phyloP scores from a whole-genome alignment of 306 rosid species.

The Vigna angularis region DNA sequence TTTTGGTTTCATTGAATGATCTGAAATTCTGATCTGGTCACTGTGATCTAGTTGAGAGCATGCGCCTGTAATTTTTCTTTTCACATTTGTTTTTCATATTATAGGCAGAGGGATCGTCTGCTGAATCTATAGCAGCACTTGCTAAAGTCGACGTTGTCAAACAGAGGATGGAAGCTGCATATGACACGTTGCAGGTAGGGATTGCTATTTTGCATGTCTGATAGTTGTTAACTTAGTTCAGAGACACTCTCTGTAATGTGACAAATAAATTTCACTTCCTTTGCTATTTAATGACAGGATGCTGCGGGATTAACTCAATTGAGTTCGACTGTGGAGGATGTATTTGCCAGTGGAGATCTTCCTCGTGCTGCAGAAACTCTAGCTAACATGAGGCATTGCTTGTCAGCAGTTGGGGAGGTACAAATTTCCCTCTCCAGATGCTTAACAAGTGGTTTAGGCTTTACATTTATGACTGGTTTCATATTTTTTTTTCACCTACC shows the following conservation, averaged over 20 bases:
- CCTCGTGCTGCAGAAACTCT: slow-evolving; percentile 95
- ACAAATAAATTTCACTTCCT: slow-evolving; percentile 16
- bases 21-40: not conserved
- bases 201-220: slow-evolving; percentile 33
- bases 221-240: not conserved
- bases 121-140: slow-evolving; percentile 95
- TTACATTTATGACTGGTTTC: slow-evolving; percentile 18
- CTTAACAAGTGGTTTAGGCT: slow-evolving; percentile 2
- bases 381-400: slow-evolving; percentile 98
- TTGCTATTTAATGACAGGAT: slow-evolving; percentile 64
- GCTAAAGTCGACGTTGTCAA: slow-evolving; percentile 92
- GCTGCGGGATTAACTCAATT: slow-evolving; percentile 99
- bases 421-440: slow-evolving; percentile 24
- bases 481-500: not conserved
- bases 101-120: slow-evolving; percentile 97
- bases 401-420: slow-evolving; percentile 99
- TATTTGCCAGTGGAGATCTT: slow-evolving; percentile 97
- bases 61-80: not conserved
- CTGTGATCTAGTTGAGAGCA: slow-evolving; percentile 26
- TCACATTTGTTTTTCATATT: not conserved
- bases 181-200: slow-evolving; percentile 86
- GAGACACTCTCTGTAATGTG: slow-evolving; percentile 18
- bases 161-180: slow-evolving; percentile 99
- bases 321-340: slow-evolving; percentile 97
- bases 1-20: slow-evolving; percentile 13